Evolutionary conservation across 768 basidiomycete species (phyloP).

Genomic region (Suillus luteus): DNA sequence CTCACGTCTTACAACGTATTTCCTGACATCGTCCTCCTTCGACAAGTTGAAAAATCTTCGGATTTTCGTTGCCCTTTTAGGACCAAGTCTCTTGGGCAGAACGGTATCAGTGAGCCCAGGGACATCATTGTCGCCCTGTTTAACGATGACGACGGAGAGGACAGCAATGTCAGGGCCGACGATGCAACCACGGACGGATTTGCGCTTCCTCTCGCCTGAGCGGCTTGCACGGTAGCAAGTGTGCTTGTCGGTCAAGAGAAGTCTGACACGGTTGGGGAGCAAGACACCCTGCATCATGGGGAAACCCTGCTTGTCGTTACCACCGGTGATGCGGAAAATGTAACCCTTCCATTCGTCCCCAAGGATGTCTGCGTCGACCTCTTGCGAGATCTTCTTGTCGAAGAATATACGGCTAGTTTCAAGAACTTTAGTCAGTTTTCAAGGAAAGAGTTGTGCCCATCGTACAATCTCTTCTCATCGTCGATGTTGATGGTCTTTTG

Average conservation of each 20-base stretch:
- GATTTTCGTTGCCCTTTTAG: constrained; percentile 98
- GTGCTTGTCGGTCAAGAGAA: constrained; percentile 95
- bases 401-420: constrained; percentile 85
- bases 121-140: constrained; percentile 91
- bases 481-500: constrained; percentile 97
- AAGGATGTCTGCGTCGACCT: constrained; percentile 87
- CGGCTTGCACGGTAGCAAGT: constrained; percentile 96
- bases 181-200: constrained; percentile 98
- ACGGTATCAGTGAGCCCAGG: constrained; percentile 90
- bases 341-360: constrained; percentile 98
- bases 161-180: constrained; percentile 96
- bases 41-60: constrained; percentile 95
- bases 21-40: constrained; percentile 98
- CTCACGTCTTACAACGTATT: constrained; percentile 94
- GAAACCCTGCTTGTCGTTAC: constrained; percentile 99
- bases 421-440: not conserved
- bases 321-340: constrained; percentile 94
- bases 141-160: constrained; percentile 91
- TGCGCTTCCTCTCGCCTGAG: constrained; percentile 95
- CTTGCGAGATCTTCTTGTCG: constrained; percentile 96
- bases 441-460: constrained; percentile 13
- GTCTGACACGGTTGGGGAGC: constrained; percentile 87
- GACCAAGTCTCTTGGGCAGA: constrained; percentile 93
- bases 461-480: constrained; percentile 85
- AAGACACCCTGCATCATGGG: constrained; percentile 99